phyloP scores from a whole-genome alignment of 2,329 filamentous ascomycete species.

The Talaromyces piceae region DNA sequence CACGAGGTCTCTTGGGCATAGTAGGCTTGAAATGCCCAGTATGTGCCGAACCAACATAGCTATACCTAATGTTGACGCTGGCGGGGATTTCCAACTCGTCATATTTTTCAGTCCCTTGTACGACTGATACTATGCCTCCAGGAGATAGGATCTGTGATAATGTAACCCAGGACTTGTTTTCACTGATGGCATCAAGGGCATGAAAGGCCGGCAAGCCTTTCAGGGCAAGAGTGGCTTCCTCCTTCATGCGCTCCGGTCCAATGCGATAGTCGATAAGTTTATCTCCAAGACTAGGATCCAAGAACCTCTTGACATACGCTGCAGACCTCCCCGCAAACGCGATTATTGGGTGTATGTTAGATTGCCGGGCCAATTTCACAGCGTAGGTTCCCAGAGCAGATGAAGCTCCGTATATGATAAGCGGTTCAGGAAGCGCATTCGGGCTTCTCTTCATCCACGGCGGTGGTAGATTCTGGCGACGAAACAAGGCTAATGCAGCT shows the following conservation, averaged over 20 bases:
- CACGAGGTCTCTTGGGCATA: not conserved
- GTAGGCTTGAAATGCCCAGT: slow-evolving; percentile 3
- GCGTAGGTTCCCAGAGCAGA: slow-evolving; percentile 52
- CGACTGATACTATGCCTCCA: slow-evolving; percentile 33
- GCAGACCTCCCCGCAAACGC: slow-evolving; percentile 49
- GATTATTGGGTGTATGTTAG: slow-evolving; percentile 56
- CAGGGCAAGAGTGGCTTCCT: slow-evolving; percentile 36
- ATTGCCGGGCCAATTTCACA: slow-evolving; percentile 47
- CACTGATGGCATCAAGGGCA: slow-evolving; percentile 52
- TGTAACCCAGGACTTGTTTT: slow-evolving; percentile 44
- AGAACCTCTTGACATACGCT: slow-evolving; percentile 44
- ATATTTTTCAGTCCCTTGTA: slow-evolving; percentile 22
- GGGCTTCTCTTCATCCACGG: slow-evolving; percentile 37
- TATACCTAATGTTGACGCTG: slow-evolving; percentile 30
- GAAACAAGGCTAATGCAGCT: slow-evolving; percentile 47
- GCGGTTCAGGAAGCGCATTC: slow-evolving; percentile 26
- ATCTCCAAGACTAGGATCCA: slow-evolving; percentile 50
- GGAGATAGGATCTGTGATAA: slow-evolving; percentile 39
- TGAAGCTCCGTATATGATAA: slow-evolving; percentile 44
- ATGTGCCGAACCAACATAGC: slow-evolving; percentile 29
- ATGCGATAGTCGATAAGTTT: slow-evolving; percentile 53
- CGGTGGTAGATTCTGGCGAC: slow-evolving; percentile 42
- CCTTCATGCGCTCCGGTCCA: slow-evolving; percentile 46
- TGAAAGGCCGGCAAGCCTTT: slow-evolving; percentile 38
- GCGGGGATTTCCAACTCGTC: slow-evolving; percentile 34